Conservation (phyloP, 2,329 filamentous ascomycete genomes). For the Ceratocystis variospora region DNA sequence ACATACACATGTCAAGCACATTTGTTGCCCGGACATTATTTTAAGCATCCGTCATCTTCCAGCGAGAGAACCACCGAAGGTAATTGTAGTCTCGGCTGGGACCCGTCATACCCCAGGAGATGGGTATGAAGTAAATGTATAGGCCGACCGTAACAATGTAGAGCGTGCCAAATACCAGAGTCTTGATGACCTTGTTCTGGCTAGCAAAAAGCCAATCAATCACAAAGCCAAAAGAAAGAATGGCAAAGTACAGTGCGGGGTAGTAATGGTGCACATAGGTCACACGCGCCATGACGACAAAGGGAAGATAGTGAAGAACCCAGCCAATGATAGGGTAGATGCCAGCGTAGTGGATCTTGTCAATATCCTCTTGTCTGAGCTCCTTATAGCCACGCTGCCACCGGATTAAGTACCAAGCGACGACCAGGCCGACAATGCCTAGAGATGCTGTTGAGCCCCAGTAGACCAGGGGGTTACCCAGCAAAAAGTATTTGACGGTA, state of each 20-base stretch:
- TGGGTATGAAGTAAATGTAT: conserved; percentile 81
- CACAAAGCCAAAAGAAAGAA: conserved; percentile 76
- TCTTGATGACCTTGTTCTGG: conserved; percentile 49
- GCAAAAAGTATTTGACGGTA: conserved; percentile 94
- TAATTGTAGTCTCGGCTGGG: conserved; percentile 72
- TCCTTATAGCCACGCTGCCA: conserved; percentile 94
- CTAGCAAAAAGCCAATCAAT: conserved; percentile 68
- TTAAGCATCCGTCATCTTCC: conserved; percentile 58
- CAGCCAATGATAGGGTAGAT: conserved; percentile 86
- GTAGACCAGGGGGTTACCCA: conserved; percentile 92
- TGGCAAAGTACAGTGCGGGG: conserved; percentile 93
- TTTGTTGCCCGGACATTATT: not conserved
- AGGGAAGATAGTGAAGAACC: conserved; percentile 92
- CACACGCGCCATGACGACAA: conserved; percentile 94
- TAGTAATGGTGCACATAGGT: conserved; percentile 99
- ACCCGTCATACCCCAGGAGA: conserved; percentile 93
- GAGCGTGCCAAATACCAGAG: conserved; percentile 55
- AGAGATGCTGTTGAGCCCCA: conserved; percentile 81
- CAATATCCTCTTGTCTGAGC: conserved; percentile 64
- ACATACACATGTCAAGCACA: not conserved
- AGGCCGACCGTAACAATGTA: conserved; percentile 65
- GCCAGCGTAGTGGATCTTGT: conserved; percentile 88
- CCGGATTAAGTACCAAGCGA: conserved; percentile 75
- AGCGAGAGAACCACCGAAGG: conserved; percentile 83
- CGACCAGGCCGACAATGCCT: conserved; percentile 54